Conservation (phyloP, 2,329 filamentous ascomycete species). For the Alternaria hordeiaustralica region DNA sequence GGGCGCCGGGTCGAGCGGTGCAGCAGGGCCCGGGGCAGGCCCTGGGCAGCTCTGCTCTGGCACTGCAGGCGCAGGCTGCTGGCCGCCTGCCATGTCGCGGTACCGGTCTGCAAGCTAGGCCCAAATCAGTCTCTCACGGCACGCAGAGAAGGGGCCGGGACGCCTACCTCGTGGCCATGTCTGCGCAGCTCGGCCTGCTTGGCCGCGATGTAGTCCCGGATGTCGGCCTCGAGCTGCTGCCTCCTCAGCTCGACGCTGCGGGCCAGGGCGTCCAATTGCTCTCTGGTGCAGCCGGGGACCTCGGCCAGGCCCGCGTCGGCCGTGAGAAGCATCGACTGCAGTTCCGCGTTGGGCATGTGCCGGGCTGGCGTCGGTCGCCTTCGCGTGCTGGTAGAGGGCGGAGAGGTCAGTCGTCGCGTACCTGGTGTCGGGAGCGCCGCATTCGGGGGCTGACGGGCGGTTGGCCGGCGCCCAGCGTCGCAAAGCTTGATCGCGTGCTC, state of each 20-base stretch:
- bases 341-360: slow-evolving; percentile 23
- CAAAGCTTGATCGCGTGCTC: not conserved
- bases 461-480: slow-evolving; percentile 16
- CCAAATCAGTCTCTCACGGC: slow-evolving; percentile 30
- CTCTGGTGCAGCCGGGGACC: slow-evolving; percentile 38
- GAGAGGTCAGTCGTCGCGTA: slow-evolving; percentile 31
- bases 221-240: slow-evolving; percentile 46
- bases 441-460: slow-evolving; percentile 35
- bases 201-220: slow-evolving; percentile 40
- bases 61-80: slow-evolving; percentile 18
- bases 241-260: slow-evolving; percentile 44
- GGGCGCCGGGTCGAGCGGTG: slow-evolving; percentile 18
- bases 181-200: slow-evolving; percentile 43
- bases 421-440: slow-evolving; percentile 37
- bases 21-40: slow-evolving; percentile 7
- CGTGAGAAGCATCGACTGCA: slow-evolving; percentile 41
- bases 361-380: slow-evolving; percentile 6
- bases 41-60: slow-evolving; percentile 1
- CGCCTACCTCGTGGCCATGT: slow-evolving; percentile 42
- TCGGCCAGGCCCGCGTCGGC: slow-evolving; percentile 39
- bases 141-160: not conserved
- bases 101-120: slow-evolving; percentile 43
- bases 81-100: slow-evolving; percentile 38
- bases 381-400: slow-evolving; percentile 4
- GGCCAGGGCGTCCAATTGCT: slow-evolving; percentile 42